These are phyloP conservation scores for Patellifolia procumbens DNA, from an alignment of 179 eudicot genomes.

Conservation along the genomic window DNA sequence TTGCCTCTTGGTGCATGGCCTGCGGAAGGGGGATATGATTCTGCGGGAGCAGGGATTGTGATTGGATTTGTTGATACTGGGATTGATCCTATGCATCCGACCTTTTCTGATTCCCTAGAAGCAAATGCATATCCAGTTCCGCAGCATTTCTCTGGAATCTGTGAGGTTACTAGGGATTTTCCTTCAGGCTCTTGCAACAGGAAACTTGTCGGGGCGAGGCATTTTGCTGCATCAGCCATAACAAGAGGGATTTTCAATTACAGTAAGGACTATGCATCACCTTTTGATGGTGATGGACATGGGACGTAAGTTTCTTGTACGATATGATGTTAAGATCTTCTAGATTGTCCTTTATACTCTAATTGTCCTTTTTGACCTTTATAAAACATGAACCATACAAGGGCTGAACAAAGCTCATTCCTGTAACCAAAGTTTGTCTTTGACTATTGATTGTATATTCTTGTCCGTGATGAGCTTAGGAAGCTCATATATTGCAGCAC, in stretches of 20 bases:
- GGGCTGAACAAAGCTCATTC: not conserved
- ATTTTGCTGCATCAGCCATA: slow-evolving; percentile 94
- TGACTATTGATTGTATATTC: not conserved
- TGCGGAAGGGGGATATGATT: slow-evolving; percentile 66
- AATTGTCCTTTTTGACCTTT: no score
- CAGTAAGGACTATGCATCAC: slow-evolving; percentile 81
- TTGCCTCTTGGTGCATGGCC: slow-evolving; percentile 90
- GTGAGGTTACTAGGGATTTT: slow-evolving; percentile 83
- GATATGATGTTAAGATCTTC: not conserved
- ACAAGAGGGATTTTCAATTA: slow-evolving; percentile 85
- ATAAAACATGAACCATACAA: not conserved
- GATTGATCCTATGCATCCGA: slow-evolving; percentile 84
- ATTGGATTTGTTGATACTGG: slow-evolving; percentile 95
- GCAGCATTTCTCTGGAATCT: slow-evolving; percentile 72
- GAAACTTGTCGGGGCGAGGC: slow-evolving; percentile 92
- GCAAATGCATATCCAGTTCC: slow-evolving; percentile 62
- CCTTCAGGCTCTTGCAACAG: slow-evolving; percentile 97
- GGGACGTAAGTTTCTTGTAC: slow-evolving; percentile 75
- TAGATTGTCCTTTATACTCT: not conserved
- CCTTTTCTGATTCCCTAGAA: slow-evolving; percentile 66
- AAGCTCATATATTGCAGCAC: not conserved
- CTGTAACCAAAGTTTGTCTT: not conserved
- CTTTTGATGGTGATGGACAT: slow-evolving; percentile 99
- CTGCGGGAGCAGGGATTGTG: slow-evolving; percentile 93
- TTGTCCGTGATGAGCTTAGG: not conserved